These are phyloP conservation scores for Aspergillus sp. DNA, from an alignment of 2,329 filamentous ascomycete genomes.

Conservation along the genomic window DNA sequence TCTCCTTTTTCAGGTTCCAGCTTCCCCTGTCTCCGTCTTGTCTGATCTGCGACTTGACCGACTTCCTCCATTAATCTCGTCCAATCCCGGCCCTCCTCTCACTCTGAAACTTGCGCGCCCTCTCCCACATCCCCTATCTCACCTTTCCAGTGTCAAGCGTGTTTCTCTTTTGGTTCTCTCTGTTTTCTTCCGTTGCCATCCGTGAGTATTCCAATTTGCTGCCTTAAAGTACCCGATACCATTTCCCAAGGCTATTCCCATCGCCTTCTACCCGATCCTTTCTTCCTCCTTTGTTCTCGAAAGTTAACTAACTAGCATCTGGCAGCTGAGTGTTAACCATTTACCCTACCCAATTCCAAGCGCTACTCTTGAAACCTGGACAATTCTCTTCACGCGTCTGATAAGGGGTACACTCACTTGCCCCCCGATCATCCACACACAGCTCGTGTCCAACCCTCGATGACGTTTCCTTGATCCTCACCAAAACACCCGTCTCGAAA, in stretches of 20 bases:
- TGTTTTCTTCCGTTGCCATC: background rate
- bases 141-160: background rate
- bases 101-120: slow-evolving; percentile 11
- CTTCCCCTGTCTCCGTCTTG: slow-evolving; percentile 3
- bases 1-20: background rate
- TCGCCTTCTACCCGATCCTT: background rate
- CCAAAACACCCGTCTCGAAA: background rate
- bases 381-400: slow-evolving; percentile 15
- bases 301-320: slow-evolving; percentile 12
- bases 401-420: slow-evolving; percentile 23
- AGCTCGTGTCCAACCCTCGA: slow-evolving; percentile 12
- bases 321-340: slow-evolving; percentile 5
- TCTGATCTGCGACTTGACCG: slow-evolving; percentile 10
- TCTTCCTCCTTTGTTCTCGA: background rate
- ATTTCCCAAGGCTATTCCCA: background rate
- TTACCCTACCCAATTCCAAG: background rate
- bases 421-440: slow-evolving; percentile 6
- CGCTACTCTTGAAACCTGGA: background rate
- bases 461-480: slow-evolving; percentile 13
- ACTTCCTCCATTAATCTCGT: background rate
- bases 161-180: background rate
- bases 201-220: background rate
- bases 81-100: slow-evolving; percentile 7
- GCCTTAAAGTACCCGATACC: background rate
- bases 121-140: background rate